Percentiles rank a stretch among this genome's conserved stretches.
These are phyloP conservation scores for Millerozyma acaciae DNA, from an alignment of 805 yeast species.

Conservation along the genomic window DNA sequence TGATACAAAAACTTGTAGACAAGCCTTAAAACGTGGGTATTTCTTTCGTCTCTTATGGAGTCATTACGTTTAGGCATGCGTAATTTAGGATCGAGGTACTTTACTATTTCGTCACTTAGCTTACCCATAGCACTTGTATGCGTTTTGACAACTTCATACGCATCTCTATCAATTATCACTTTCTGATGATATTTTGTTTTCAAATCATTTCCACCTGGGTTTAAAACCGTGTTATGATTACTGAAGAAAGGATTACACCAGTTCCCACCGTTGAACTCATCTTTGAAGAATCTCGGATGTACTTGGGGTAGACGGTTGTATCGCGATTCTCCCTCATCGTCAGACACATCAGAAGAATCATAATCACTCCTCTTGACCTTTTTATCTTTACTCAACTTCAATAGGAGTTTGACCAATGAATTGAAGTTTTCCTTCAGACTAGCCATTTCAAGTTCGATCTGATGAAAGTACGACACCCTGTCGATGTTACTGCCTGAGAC, in stretches of 20 bases:
- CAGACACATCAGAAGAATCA: constrained; percentile 35
- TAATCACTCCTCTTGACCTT: constrained; percentile 30
- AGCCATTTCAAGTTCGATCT: constrained; percentile 37
- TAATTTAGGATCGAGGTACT: constrained; percentile 32
- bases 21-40: constrained; percentile 49
- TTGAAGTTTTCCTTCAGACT: constrained; percentile 30
- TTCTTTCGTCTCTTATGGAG: constrained; percentile 36
- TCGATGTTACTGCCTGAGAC: neutral
- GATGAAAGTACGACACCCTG: constrained; percentile 27
- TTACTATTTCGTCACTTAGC: constrained; percentile 40
- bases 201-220: constrained; percentile 41
- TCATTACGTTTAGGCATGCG: constrained; percentile 36
- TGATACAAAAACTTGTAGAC: constrained; percentile 51
- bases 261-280: constrained; percentile 72
- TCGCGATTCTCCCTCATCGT: constrained; percentile 32
- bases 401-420: constrained; percentile 25
- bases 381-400: constrained; percentile 31
- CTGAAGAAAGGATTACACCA: constrained; percentile 68
- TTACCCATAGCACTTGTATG: constrained; percentile 35
- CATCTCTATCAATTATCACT: constrained; percentile 48
- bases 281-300: constrained; percentile 63
- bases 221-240: constrained; percentile 31
- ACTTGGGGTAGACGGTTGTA: constrained; percentile 53
- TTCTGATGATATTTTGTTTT: constrained; percentile 41
- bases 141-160: constrained; percentile 34